Evolutionary conservation across 257 asterid genomes (phyloP), one percentile per base, ranked within the genome.

Genomic region (Datura wrightii): DNA sequence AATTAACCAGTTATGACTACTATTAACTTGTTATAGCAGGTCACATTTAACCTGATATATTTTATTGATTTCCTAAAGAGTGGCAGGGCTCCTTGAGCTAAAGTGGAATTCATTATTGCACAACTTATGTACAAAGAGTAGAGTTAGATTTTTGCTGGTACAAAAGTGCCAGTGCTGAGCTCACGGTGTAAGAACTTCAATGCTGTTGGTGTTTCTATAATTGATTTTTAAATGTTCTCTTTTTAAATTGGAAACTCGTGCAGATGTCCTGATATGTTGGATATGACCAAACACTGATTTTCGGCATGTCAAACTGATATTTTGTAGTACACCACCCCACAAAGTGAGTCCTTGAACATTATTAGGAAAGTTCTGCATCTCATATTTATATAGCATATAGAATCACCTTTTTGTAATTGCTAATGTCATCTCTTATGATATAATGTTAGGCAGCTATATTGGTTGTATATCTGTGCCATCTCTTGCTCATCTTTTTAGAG

Each of bases 211-310:
- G 58, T 86, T 88, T 76, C 55, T 39, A 16, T 71, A 34, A 52
- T 62, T 53, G 19, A 82, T 82, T 78, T 48, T 31, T n/a, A 48
- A 31, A n/a, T 34, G 13, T 36, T 31, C 72, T 65, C 16, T 65
- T 65, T 34, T 6, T 65, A 39, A n/a, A 13, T 65, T 80, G 52
- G 56, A 63, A 83, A 31, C 87, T 81, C 88, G 58, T 90, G 91
- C 94, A 94, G 99, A 84, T 94, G 99, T 97, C 97, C 98, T 82
- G 87, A 88, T 83, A 92, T 88, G 91, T 90, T 95, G 46, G 99
- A 95, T 90, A 93, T 24, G 98, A 91, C 93, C 62, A 94, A 95
- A 70, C 95, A 95, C 98, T 2, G 97, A 94, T 91, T 88, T 93
- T 83, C 92, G 91, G 86, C 98, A 94, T 84, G 97, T 91, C 39